Conservation (phyloP, 805 yeast genomes). For the Ogataea parapolymorpha region DNA sequence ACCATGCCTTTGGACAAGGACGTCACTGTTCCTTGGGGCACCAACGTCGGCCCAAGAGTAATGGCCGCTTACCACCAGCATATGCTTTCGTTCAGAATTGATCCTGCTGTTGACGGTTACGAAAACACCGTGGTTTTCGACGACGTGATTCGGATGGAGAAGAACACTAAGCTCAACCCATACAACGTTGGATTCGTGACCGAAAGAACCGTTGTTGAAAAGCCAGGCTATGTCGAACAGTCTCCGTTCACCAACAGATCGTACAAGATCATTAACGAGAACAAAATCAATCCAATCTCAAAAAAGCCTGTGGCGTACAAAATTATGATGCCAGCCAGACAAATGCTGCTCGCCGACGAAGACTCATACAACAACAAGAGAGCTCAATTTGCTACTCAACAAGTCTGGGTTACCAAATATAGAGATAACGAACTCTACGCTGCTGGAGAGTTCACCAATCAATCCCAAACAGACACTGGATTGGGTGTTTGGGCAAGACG, state of each 20-base stretch:
- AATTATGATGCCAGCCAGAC: conserved; percentile 69
- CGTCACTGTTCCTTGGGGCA: conserved; percentile 67
- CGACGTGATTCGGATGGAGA: conserved; percentile 62
- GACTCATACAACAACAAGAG: conserved; percentile 65
- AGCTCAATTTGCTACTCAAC: conserved; percentile 74
- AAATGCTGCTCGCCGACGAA: conserved; percentile 65
- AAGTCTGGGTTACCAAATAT: conserved; percentile 79
- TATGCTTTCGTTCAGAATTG: conserved; percentile 73
- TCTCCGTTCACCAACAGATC: conserved; percentile 74
- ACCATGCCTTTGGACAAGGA: conserved; percentile 78
- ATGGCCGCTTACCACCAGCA: conserved; percentile 87
- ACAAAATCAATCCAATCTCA: conserved; percentile 63
- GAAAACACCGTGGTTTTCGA: conserved; percentile 69
- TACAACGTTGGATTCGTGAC: conserved; percentile 67
- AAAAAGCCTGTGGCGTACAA: conserved; percentile 75
- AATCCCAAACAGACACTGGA: conserved; percentile 69
- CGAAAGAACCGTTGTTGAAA: conserved; percentile 62
- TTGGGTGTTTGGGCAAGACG: conserved; percentile 69
- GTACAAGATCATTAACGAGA: conserved; percentile 72
- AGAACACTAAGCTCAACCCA: conserved; percentile 53
- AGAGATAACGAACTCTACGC: conserved; percentile 69
- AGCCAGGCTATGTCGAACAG: conserved; percentile 69
- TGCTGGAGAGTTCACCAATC: conserved; percentile 86
- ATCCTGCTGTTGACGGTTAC: conserved; percentile 80
- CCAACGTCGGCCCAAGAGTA: conserved; percentile 73